Percentiles rank a stretch among this genome's conserved stretches.
Conservation (phyloP, 1,284 basidiomycete species). For the Irpex lacteus region DNA sequence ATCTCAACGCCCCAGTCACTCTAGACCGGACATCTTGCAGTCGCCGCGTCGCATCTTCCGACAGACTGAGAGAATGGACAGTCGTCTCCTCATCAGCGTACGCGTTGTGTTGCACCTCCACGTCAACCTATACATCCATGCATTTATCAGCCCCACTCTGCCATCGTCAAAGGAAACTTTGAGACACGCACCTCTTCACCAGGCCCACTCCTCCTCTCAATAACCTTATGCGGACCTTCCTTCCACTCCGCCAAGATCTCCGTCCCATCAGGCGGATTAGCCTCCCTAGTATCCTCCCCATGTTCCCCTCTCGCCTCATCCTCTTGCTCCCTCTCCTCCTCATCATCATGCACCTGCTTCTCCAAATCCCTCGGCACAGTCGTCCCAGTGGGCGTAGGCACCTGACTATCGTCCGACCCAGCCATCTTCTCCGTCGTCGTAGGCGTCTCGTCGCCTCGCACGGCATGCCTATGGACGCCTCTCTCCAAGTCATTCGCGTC, state of each 20-base stretch:
- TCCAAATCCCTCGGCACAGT: conserved; percentile 7
- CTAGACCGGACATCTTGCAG: not conserved
- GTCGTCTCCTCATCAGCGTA: conserved; percentile 29
- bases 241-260: conserved; percentile 55
- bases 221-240: conserved; percentile 66
- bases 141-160: not conserved
- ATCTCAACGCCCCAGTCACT: not conserved
- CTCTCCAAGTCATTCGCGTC: conserved; percentile 52
- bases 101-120: conserved; percentile 55
- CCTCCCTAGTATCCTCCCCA: conserved; percentile 29
- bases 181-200: conserved; percentile 58
- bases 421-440: conserved; percentile 18
- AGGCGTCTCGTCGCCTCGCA: conserved; percentile 17
- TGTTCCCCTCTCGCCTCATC: conserved; percentile 14
- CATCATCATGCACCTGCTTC: conserved; percentile 10
- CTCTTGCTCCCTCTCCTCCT: conserved; percentile 20
- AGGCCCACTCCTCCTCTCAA: conserved; percentile 56
- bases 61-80: conserved; percentile 23
- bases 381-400: conserved; percentile 8
- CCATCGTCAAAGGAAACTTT: conserved; percentile 4
- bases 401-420: conserved; percentile 15
- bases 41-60: conserved; percentile 20
- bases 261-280: conserved; percentile 43
- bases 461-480: conserved; percentile 33
- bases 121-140: conserved; percentile 45